Evolutionary conservation across 78 protist species (phyloP).

Genomic region (Emiliania huxleyi): DNA sequence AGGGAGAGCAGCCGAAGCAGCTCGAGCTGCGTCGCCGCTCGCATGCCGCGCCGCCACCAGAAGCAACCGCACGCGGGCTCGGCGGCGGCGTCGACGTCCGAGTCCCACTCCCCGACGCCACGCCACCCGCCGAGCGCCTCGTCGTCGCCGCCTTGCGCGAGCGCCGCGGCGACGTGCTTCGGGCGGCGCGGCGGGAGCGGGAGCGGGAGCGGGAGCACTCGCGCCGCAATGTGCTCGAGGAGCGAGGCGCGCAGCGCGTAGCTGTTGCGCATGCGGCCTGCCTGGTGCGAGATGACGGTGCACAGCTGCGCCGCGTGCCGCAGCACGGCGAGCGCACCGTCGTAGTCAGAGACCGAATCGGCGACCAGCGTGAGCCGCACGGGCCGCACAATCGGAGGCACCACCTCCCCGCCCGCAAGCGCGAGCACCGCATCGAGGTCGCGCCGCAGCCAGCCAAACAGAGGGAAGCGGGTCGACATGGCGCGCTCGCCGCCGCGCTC

Average conservation of each 20-base stretch:
- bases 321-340: background rate
- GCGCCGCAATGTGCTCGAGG: background rate
- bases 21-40: background rate
- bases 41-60: background rate
- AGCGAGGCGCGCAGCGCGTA: constrained; percentile 11
- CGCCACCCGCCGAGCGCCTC: background rate
- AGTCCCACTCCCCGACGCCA: background rate
- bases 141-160: no score
- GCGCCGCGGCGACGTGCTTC: no score
- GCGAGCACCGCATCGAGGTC: background rate
- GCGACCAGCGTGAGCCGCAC: background rate
- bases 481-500: background rate
- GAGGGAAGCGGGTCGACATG: background rate
- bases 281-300: constrained; percentile 1
- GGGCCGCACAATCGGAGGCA: background rate
- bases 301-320: background rate
- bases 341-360: background rate
- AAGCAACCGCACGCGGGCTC: background rate
- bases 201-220: constrained; percentile 29
- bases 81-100: background rate
- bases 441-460: background rate
- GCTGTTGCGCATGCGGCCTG: background rate
- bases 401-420: background rate
- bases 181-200: background rate
- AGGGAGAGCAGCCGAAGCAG: background rate